Base-by-base conservation (phyloP, 2,329 filamentous ascomycete genomes). In the Alternaria conjuncta region DNA sequence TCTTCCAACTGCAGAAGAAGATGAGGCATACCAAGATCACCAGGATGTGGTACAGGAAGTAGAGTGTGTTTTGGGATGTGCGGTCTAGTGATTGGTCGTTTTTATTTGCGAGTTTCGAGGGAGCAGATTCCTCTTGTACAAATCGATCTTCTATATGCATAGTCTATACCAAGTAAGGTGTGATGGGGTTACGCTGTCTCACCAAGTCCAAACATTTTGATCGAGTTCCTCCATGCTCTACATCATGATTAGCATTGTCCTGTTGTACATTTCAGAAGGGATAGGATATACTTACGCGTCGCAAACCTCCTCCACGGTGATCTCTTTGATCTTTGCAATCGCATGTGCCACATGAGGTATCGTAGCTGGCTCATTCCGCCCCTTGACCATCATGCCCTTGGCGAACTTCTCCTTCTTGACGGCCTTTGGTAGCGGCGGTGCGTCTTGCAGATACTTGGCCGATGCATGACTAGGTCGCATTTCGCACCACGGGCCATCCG, bases 391-490 rank as follows among this genome's bases (percentile, higher is more conserved):
- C 44, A 86, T 86, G 0, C 94, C 95, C 73, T 92, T 89, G 47
- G 88, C 87, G 91, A 94, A 99, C 79, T 92, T 97, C 82, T 99
- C 96, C 82, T 97, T 98, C 85, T 98, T 99, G 28, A 97, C 91
- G 5, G 90, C 86, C 81, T 92, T 96, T 71, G 90, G 96, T 32
- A 93, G 82, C 56, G 89, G 85, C 0, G 91, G 90, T 2, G 92
- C 88, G 55, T 90, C 90, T 6, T 88, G 84, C 68, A 92, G 80
- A 68, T 90, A 91, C 79, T 90, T 91, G 72, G 90, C 92, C 3
- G 93, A 93, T 28, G 94, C 94, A 81, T 99, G 95, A 28, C 88
- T 93, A 1, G 94, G 90, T 23, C 96, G 86, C 63, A 99, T 95
- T 79, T 99, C 96, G 76, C 96, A 99, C 82, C 96, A 99, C 4